Evolutionary conservation across 352 stramenopile species (phyloP), one percentile per base, ranked within the genome.

Genomic region (Phytopythium oedochilum): DNA sequence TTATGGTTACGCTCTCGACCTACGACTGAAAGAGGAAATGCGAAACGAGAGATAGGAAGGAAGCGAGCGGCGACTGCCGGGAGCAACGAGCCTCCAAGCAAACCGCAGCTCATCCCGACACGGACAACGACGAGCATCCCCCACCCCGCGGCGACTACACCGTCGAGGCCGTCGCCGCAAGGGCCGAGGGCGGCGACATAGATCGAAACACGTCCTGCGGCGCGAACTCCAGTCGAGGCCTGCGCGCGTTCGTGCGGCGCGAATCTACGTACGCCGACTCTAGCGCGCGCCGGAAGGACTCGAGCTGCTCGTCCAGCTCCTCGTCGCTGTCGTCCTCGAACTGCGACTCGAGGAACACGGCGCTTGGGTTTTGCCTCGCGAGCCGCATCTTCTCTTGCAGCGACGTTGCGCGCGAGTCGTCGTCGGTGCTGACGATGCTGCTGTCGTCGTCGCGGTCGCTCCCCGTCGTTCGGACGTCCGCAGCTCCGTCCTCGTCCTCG

Each of bases 321-420:
- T 89, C 75, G 51, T 92, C 82, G 47, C 82, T 70, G 32, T 92
- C 82, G 31, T 92, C 81, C 65, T 92, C 82, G 44, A 92, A 92
- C 53, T 89, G 69, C 9, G 82, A 90, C 49, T 92, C 82, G 25
- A 76, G 75, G 38, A 92, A 92, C 20, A 92, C 67, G n/a, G 78
- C 82, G 52, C 80, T 92, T 3, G 77, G 77, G 46, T 92, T 90
- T 59, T 88, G 66, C 22, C 71, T 55, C 26, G 82, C 82, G 29
- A 90, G 70, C 14, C 66, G 70, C 52, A 91, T 73, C 42, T 89
- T 91, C 45, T 87, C 73, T 35, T 76, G 57, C n/a, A 89, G 38
- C 43, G 80, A 59, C 50, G 56, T 18, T 43, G 59, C 31, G 22
- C 31, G 47, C 9, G 47, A 0, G 20, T 53, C 47, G 2, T 53